A percentile compares a stretch with the other conserved stretches of the same genome.
These are phyloP conservation scores for Soucietia sequanensis DNA, from an alignment of 805 yeast genomes.

Conservation along the genomic window DNA sequence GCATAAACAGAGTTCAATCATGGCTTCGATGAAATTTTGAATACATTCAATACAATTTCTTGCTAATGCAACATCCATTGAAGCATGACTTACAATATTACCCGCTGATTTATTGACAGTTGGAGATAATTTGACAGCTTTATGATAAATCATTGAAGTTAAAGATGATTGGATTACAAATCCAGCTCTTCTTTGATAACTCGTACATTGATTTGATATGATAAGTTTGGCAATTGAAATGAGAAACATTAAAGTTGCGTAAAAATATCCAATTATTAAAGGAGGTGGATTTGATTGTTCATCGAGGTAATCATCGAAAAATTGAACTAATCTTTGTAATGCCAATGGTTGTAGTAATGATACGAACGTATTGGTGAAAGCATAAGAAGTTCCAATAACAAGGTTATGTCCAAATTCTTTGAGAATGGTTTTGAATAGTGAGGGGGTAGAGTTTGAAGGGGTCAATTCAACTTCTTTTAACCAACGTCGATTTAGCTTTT, in stretches of 20 bases:
- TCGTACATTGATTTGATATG: constrained; percentile 16
- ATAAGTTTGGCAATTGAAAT: constrained; percentile 18
- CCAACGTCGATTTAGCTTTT: constrained; percentile 15
- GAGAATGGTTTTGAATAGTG: not conserved
- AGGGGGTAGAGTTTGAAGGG: not conserved
- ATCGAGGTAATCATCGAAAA: constrained; percentile 5
- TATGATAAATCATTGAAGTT: constrained; percentile 21
- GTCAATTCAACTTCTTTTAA: constrained; percentile 2
- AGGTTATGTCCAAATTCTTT: not conserved
- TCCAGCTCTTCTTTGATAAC: constrained; percentile 21
- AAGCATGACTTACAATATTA: constrained; percentile 21
- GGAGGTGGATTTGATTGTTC: constrained; percentile 6
- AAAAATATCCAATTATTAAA: not conserved
- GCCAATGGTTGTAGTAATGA: not conserved
- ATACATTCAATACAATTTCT: constrained; percentile 12
- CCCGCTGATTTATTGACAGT: constrained; percentile 19
- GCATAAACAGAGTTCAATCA: constrained; percentile 11
- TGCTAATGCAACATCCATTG: constrained; percentile 19
- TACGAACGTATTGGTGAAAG: constrained; percentile 8
- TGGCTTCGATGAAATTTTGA: constrained; percentile 17
- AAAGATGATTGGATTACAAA: constrained; percentile 14
- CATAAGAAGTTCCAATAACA: not conserved
- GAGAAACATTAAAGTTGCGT: constrained; percentile 16
- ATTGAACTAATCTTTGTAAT: constrained; percentile 10
- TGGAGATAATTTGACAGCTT: constrained; percentile 17